phyloP scores from a whole-genome alignment of 208 protist species.

The Trypanosoma brucei region DNA sequence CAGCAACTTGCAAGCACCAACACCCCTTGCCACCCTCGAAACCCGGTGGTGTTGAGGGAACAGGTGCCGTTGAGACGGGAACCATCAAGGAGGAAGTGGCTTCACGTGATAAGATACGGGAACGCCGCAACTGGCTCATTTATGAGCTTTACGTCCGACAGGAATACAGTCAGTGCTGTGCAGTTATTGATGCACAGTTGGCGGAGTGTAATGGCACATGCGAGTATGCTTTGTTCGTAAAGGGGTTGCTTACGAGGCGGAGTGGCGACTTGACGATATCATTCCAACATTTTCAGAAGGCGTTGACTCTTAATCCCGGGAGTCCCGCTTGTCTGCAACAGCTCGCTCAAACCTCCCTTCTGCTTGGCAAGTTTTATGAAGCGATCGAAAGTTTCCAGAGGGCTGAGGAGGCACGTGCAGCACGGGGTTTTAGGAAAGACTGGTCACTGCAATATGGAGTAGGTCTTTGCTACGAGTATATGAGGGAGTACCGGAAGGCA shows the following conservation, averaged over 20 bases:
- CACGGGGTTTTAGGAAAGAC: slow-evolving; percentile 51
- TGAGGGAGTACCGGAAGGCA: slow-evolving; percentile 67
- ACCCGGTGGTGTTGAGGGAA: neutral
- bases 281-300: slow-evolving; percentile 90
- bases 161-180: slow-evolving; percentile 83
- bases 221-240: slow-evolving; percentile 91
- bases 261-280: slow-evolving; percentile 93
- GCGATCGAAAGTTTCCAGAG: slow-evolving; percentile 89
- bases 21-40: neutral
- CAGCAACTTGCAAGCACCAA: no score
- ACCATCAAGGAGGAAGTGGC: slow-evolving; percentile 2
- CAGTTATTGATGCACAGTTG: slow-evolving; percentile 88
- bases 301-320: slow-evolving; percentile 85
- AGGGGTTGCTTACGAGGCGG: slow-evolving; percentile 88
- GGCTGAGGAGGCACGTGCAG: slow-evolving; percentile 46
- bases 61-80: no score
- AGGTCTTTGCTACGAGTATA: slow-evolving; percentile 87
- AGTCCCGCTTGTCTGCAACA: slow-evolving; percentile 91
- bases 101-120: slow-evolving; percentile 45
- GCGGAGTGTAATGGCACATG: slow-evolving; percentile 70
- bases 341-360: slow-evolving; percentile 82
- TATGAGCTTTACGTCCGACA: slow-evolving; percentile 90
- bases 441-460: slow-evolving; percentile 92
- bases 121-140: slow-evolving; percentile 93
- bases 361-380: slow-evolving; percentile 89